Base-by-base conservation (phyloP, 2,329 filamentous ascomycete genomes). In the Ophiostoma ulmi region DNA sequence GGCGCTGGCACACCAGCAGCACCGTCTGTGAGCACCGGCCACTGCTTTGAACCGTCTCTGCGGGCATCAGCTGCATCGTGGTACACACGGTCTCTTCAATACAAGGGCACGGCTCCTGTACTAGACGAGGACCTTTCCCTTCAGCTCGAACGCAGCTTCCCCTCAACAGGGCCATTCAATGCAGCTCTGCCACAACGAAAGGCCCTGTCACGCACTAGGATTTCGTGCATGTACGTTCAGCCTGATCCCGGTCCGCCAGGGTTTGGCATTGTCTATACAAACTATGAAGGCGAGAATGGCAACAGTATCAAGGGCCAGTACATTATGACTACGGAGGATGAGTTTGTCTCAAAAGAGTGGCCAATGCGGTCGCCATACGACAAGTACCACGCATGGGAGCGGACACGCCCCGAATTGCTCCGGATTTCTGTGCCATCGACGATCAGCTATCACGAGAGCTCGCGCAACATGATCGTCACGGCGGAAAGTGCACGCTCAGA, bases 371-470 rank as follows among this genome's bases (percentile, higher is more conserved):
- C 65, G 1, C 67, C 39, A 1, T 41, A 44, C 14, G 38, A n/a
- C 8, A 36, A n/a, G 22, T 70, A 70, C 13, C 14, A 14, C 20
- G 39, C 5, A 1, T 65, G 61, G 41, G 41, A 41, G 38, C 69
- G 68, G 5, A 69, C 68, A 35, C 67, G 69, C 1, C 36, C 58
- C 5, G 73, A 71, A 38, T 6, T 17, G 4, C 11, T 73, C 3
- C 3, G 26, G 20, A 64, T 69, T 17, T 76, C 77, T 7, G 77
- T 81, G 61, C 79, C 84, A 69, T 83, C 82, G 10, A 83, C 83
- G 5, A 81, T 87, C 73, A 80, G 80, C 70, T 85, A 84, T 70
- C 82, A 85, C 69, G 74, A 77, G 5, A 77, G 80, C 5, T 80
- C 80, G 1, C 77, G 81, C 70, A 80, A 76, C 55, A 75, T 86